These are phyloP conservation scores for Sphagnum magellanicum DNA, from an alignment of 228 moss, liverwort and hornwort genomes.

Conservation along the genomic window DNA sequence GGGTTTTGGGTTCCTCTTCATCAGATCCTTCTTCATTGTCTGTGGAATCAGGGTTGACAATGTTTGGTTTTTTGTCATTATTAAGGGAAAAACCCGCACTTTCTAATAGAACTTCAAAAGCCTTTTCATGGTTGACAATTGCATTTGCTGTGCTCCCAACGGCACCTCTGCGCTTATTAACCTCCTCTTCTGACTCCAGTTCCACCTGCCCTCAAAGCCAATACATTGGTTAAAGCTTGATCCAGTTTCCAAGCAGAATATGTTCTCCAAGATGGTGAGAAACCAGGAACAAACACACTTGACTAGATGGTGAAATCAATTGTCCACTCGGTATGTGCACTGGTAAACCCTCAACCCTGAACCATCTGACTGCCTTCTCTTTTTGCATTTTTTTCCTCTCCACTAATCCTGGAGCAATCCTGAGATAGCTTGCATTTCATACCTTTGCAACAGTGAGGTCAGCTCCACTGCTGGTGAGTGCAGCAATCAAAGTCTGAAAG, in stretches of 20 bases:
- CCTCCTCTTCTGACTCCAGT: constrained; percentile 45
- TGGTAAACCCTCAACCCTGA: no score
- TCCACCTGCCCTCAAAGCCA: constrained; percentile 18
- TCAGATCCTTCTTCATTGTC: constrained; percentile 11
- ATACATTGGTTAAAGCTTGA: not conserved
- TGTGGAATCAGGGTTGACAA: constrained; percentile 9
- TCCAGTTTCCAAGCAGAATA: no score
- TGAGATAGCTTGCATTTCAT: not conserved
- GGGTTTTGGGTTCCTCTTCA: no score
- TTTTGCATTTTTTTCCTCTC: no score
- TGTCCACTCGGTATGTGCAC: no score
- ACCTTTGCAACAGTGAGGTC: constrained; percentile 90
- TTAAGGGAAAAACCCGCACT: constrained; percentile 46
- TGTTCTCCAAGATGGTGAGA: no score
- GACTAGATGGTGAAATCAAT: no score
- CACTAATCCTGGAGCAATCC: no score
- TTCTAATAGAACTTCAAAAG: constrained; percentile 44
- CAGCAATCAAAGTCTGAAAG: constrained; percentile 53
- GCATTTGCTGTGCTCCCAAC: constrained; percentile 4
- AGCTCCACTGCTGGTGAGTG: constrained; percentile 60
- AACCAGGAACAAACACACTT: no score
- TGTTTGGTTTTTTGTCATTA: constrained; percentile 20
- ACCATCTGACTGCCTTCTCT: no score
- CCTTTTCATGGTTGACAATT: constrained; percentile 21
- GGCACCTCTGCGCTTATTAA: constrained; percentile 17